Base-by-base conservation (phyloP, 306 rosid species). In the Prunus mume region DNA sequence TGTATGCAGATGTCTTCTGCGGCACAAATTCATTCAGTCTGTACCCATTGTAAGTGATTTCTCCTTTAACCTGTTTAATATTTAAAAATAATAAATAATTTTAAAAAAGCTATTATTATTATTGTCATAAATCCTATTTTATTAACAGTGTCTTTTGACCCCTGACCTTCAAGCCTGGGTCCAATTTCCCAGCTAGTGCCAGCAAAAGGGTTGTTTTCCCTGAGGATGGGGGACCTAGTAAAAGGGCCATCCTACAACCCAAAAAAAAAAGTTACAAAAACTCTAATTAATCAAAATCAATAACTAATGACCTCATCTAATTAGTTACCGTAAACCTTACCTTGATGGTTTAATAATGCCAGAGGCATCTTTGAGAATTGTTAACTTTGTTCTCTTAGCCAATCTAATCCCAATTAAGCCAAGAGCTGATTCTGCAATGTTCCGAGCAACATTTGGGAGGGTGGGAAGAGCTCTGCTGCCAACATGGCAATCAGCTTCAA, bases 121-220 rank as follows among this genome's bases (percentile, higher is more conserved):
- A 12, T 47, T 32, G 2, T 17, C 4, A 5, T 20, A 71, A 6
- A 27, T 2, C 19, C 46, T 19, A 14, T 51, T 51, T 51, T 17
- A 51, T 51, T 51, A 51, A 51, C 41, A 34, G 41, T 34, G 41
- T 34, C 41, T 34, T 34, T 34, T 34, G 41, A 25, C 80, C 49
- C 78, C 5, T 77, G n/a, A 91, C 98, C 93, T 80, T 84, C 68
- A 95, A 83, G 38, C 78, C 83, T 0, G 91, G 75, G 84, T 95
- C 98, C 82, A 95, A 92, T 77, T 95, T 95, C 78, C 97, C 98
- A 2, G 97, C 98, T 77, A 95, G 76, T 62, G 97, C 97, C 80
- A 95, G 47, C 82, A 95, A 71, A 12, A 95, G 93, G 80, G 98
- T 88, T 9, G 98, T 92, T 86, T 95, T 95, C 71, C 98, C 98